Conservation (phyloP, 805 yeast genomes). For the Debaryomyces hansenii region DNA sequence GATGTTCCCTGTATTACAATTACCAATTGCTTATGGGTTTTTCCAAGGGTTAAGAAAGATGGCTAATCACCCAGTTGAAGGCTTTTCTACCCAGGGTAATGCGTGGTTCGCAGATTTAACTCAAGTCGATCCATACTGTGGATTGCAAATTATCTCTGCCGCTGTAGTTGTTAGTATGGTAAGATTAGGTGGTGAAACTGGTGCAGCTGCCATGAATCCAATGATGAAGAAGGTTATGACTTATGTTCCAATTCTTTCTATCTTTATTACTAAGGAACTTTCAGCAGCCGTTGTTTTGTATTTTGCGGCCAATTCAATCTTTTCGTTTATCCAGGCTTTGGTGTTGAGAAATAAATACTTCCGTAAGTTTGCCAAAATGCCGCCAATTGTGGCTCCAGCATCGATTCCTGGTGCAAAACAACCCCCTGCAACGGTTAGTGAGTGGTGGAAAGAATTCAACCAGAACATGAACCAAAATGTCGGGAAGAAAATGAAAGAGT, state of each 20-base stretch:
- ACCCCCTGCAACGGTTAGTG: conserved; percentile 33
- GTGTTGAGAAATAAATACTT: conserved; percentile 59
- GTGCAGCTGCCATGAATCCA: conserved; percentile 66
- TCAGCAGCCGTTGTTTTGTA: conserved; percentile 85
- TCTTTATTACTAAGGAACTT: conserved; percentile 84
- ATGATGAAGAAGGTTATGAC: conserved; percentile 64
- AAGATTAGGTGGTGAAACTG: conserved; percentile 89
- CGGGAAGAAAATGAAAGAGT: conserved; percentile 31
- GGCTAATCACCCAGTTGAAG: conserved; percentile 82
- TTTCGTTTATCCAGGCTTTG: conserved; percentile 71
- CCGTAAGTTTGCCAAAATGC: conserved; percentile 57
- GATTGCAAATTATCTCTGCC: conserved; percentile 82
- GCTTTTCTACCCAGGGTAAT: conserved; percentile 72
- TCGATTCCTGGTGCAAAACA: conserved; percentile 24
- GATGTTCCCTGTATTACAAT: conserved; percentile 73
- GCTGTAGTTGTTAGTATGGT: conserved; percentile 71
- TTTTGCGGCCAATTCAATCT: conserved; percentile 77
- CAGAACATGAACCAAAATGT: conserved; percentile 31
- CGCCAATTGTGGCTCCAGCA: conserved; percentile 61
- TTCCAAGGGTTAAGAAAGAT: conserved; percentile 84
- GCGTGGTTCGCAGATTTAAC: conserved; percentile 84
- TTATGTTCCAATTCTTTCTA: conserved; percentile 74
- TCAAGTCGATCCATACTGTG: conserved; percentile 87
- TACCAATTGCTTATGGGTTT: conserved; percentile 86
- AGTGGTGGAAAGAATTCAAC: conserved; percentile 37